phyloP scores from a whole-genome alignment of 176 grass and related monocot genomes.

The Phyllostachys edulis region DNA sequence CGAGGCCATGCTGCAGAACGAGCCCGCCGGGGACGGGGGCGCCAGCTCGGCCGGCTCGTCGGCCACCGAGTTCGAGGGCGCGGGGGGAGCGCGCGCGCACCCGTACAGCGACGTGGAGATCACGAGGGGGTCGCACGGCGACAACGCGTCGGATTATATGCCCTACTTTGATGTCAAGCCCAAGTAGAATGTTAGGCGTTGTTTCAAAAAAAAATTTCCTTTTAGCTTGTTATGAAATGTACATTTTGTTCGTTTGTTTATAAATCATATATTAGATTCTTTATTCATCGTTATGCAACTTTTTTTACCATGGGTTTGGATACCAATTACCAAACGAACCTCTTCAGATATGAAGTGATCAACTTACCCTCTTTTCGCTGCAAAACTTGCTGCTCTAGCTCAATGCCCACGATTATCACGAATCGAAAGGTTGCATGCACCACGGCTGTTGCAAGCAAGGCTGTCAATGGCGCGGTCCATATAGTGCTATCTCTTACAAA shows the following conservation, averaged over 20 bases:
- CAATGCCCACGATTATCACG: too few species aligned
- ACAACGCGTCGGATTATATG: constrained; percentile 43
- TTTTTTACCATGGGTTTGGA: neutral
- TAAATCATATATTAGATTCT: neutral
- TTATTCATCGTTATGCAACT: neutral
- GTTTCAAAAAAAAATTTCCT: neutral
- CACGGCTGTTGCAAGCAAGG: too few species aligned
- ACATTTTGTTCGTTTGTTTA: too few species aligned
- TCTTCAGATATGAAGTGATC: too few species aligned
- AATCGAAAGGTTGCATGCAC: too few species aligned
- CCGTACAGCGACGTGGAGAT: constrained; percentile 47
- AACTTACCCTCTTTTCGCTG: too few species aligned
- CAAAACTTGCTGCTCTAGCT: too few species aligned
- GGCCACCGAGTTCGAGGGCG: constrained; percentile 41
- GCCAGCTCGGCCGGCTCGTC: constrained; percentile 34
- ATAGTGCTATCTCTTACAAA: too few species aligned
- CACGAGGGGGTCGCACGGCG: constrained; percentile 25
- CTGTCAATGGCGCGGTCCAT: too few species aligned
- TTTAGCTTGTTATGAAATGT: too few species aligned
- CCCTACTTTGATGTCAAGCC: constrained; percentile 52
- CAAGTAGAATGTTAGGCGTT: constrained; percentile 17
- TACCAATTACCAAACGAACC: too few species aligned
- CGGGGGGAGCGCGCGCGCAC: constrained; percentile 18
- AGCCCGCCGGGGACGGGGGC: neutral
- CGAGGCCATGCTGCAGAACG: constrained; percentile 59